A percentile compares a stretch with the other conserved stretches of the same genome.
Evolutionary conservation across 192 early-diverging fungal genomes (phyloP).

Genomic region (Rhizoclosmatium globosum): DNA sequence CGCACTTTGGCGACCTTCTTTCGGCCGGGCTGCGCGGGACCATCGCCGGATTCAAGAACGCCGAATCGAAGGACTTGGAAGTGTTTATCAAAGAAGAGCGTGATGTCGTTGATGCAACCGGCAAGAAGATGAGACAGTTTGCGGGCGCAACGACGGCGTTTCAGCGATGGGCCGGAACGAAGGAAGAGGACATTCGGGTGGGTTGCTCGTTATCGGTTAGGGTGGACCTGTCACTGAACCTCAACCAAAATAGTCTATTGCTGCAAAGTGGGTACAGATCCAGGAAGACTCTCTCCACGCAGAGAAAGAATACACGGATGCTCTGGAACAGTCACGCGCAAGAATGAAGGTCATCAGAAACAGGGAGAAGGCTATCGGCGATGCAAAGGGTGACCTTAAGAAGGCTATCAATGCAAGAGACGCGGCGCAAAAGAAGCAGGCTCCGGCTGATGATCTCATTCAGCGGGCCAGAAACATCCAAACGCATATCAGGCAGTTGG

Average conservation of each 20-base stretch:
- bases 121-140: not conserved
- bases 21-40: slow-evolving; percentile 8
- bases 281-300: slow-evolving; percentile 19
- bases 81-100: slow-evolving; percentile 33
- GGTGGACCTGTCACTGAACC: not conserved
- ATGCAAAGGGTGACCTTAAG: slow-evolving; percentile 18
- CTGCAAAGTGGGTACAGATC: slow-evolving; percentile 9
- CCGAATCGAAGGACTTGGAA: slow-evolving; percentile 21
- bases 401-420: slow-evolving; percentile 9
- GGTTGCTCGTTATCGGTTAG: not conserved
- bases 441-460: slow-evolving; percentile 9
- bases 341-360: slow-evolving; percentile 37
- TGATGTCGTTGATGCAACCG: slow-evolving; percentile 32
- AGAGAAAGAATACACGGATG: slow-evolving; percentile 24
- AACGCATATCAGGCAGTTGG: slow-evolving; percentile 14
- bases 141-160: not conserved
- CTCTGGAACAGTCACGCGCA: slow-evolving; percentile 22
- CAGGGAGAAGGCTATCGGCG: slow-evolving; percentile 33
- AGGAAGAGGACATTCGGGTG: slow-evolving; percentile 34
- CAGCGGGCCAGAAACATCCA: slow-evolving; percentile 29
- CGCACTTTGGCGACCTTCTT: not conserved
- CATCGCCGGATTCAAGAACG: slow-evolving; percentile 24
- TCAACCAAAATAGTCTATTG: slow-evolving; percentile 16
- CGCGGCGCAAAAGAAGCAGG: slow-evolving; percentile 32
- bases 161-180: slow-evolving; percentile 18